Conservation (phyloP, 179 eudicot species). For the Silene vulgaris region DNA sequence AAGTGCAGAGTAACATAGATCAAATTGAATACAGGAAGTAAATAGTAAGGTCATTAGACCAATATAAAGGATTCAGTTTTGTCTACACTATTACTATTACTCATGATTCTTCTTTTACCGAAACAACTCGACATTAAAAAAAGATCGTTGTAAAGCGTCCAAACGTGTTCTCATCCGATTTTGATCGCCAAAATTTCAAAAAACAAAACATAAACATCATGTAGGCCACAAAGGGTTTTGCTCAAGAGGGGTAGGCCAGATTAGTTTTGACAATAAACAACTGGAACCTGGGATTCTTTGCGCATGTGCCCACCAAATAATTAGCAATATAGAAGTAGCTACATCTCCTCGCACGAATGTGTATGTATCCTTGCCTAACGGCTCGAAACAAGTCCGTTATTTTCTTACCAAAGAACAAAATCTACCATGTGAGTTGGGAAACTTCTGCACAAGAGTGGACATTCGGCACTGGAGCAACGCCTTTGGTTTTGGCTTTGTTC, state of each 20-base stretch:
- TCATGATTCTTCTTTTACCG: too few species aligned
- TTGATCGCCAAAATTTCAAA: not conserved
- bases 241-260: slow-evolving; percentile 19
- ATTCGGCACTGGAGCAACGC: not conserved
- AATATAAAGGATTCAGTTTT: too few species aligned
- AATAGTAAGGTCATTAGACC: too few species aligned
- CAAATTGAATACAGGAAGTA: too few species aligned
- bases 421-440: not conserved
- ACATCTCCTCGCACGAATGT: slow-evolving; percentile 9
- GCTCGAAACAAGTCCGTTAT: too few species aligned
- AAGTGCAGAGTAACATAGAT: too few species aligned
- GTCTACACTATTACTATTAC: too few species aligned
- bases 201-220: slow-evolving; percentile 16
- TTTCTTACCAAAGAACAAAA: not conserved
- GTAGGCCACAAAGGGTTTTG: slow-evolving; percentile 20
- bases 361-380: not conserved
- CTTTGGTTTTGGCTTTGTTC: not conserved
- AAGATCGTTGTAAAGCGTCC: not conserved
- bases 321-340: not conserved
- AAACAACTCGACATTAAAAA: not conserved
- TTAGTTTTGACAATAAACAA: slow-evolving; percentile 15
- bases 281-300: slow-evolving; percentile 26
- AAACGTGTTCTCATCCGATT: not conserved
- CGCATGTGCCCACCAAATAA: slow-evolving; percentile 18
- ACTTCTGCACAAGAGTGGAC: not conserved